Conservation (phyloP, 371 early-diverging fungal species). For the Mortierella sp. region DNA sequence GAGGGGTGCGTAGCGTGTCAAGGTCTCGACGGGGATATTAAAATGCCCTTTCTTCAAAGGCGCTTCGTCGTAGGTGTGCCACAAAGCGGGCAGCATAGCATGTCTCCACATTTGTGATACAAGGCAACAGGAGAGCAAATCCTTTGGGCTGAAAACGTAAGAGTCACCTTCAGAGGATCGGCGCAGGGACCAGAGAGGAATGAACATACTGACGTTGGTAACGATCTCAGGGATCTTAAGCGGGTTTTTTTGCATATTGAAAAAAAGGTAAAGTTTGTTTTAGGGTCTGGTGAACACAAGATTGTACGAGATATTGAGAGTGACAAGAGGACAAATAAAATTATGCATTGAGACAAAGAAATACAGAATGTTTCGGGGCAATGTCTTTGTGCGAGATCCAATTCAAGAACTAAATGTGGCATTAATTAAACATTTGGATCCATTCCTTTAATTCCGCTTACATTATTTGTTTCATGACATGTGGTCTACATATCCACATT, state of each 20-base stretch:
- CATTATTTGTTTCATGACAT: too few species aligned
- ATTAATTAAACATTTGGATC: too few species aligned
- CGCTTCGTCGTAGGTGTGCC: background rate
- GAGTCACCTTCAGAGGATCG: background rate
- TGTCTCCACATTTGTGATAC: background rate
- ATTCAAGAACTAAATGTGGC: too few species aligned
- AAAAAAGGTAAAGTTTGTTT: too few species aligned
- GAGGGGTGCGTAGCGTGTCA: background rate
- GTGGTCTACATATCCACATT: background rate
- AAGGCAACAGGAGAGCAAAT: background rate
- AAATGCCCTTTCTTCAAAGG: background rate
- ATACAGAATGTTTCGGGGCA: too few species aligned
- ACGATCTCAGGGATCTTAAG: background rate
- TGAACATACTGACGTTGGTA: background rate
- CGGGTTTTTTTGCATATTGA: background rate
- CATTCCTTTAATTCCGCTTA: too few species aligned
- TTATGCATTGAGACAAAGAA: too few species aligned
- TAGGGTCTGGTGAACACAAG: too few species aligned
- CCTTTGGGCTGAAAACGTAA: background rate
- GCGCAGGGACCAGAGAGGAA: background rate
- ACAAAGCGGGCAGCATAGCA: background rate
- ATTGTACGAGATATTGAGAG: too few species aligned
- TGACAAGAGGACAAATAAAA: too few species aligned
- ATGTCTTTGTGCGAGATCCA: too few species aligned
- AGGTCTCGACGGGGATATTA: background rate